Conservation (phyloP, 2,329 filamentous ascomycete genomes). For the Fusarium pilosicola region DNA sequence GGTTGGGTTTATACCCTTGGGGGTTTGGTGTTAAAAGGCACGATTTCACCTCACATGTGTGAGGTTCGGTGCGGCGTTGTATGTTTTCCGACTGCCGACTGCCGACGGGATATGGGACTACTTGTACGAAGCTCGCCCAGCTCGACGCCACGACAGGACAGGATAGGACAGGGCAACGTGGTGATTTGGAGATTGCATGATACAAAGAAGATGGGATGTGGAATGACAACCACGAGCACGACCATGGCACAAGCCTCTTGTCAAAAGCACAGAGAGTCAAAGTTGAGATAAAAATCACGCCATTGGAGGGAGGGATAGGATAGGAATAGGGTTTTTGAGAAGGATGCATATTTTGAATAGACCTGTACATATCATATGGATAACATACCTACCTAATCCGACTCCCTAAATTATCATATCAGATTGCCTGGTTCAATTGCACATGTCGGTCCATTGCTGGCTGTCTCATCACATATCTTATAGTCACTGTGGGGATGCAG, state of each 20-base stretch:
- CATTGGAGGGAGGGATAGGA: neutral
- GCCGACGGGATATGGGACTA: slow-evolving; percentile 9
- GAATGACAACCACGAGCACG: neutral
- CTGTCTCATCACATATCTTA: neutral
- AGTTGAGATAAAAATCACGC: slow-evolving; percentile 1
- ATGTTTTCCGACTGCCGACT: slow-evolving; percentile 10
- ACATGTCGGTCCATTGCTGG: neutral
- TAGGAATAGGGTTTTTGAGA: slow-evolving; percentile 1
- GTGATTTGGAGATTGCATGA: slow-evolving; percentile 11
- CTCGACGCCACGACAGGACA: slow-evolving; percentile 13
- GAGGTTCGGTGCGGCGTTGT: slow-evolving; percentile 23
- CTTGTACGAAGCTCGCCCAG: slow-evolving; percentile 5
- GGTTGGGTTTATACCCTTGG: slow-evolving; percentile 22
- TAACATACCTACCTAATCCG: slow-evolving; percentile 27
- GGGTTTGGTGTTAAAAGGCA: slow-evolving; percentile 22
- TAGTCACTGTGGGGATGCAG: neutral
- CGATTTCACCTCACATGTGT: neutral
- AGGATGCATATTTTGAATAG: slow-evolving; percentile 32
- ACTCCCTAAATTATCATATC: slow-evolving; percentile 14
- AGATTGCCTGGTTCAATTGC: neutral
- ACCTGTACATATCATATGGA: slow-evolving; percentile 16
- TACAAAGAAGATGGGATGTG: slow-evolving; percentile 5
- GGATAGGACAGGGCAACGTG: slow-evolving; percentile 7
- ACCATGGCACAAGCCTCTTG: slow-evolving; percentile 2
- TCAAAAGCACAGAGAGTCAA: neutral